Evolutionary conservation across 495 filamentous ascomycete genomes (phyloP).

Genomic region (Podospora australis): DNA sequence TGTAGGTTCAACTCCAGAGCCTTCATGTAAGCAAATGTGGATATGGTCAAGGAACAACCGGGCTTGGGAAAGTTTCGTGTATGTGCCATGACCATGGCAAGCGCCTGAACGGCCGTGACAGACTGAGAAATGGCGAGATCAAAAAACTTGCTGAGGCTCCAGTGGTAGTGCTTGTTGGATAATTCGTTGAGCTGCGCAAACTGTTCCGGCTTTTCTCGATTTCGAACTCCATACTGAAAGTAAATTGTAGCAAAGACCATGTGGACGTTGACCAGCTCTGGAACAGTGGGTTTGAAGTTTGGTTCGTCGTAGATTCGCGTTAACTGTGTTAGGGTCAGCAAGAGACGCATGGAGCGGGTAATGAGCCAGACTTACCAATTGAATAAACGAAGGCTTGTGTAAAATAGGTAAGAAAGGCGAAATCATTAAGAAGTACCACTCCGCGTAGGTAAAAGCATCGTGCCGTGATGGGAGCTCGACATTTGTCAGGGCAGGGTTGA

Average conservation of each 20-base stretch:
- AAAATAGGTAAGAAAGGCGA: slow-evolving; percentile 67
- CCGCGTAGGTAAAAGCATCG: slow-evolving; percentile 55
- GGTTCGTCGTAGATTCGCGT: slow-evolving; percentile 57
- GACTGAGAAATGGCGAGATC: slow-evolving; percentile 53
- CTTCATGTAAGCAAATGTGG: slow-evolving; percentile 51
- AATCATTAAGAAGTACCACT: slow-evolving; percentile 66
- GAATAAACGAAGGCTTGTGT: slow-evolving; percentile 63
- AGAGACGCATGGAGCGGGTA: too few species aligned
- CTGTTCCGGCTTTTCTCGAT: slow-evolving; percentile 48
- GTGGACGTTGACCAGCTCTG: slow-evolving; percentile 66
- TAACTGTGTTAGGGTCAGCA: slow-evolving; percentile 35
- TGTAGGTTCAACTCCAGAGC: slow-evolving; percentile 70
- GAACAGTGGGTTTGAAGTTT: slow-evolving; percentile 49
- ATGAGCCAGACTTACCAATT: slow-evolving; percentile 52
- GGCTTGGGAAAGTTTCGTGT: slow-evolving; percentile 74
- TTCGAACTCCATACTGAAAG: slow-evolving; percentile 63
- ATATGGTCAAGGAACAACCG: slow-evolving; percentile 60
- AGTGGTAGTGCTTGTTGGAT: slow-evolving; percentile 72
- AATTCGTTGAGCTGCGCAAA: slow-evolving; percentile 47
- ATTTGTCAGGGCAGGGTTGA: slow-evolving; percentile 48
- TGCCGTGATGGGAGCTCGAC: slow-evolving; percentile 49
- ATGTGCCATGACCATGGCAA: slow-evolving; percentile 61
- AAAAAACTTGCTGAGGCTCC: slow-evolving; percentile 58
- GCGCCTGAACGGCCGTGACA: slow-evolving; percentile 60
- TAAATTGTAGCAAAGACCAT: slow-evolving; percentile 73